Evolutionary conservation across 441 rosid species (phyloP).

Genomic region (Euphorbia celastroides): DNA sequence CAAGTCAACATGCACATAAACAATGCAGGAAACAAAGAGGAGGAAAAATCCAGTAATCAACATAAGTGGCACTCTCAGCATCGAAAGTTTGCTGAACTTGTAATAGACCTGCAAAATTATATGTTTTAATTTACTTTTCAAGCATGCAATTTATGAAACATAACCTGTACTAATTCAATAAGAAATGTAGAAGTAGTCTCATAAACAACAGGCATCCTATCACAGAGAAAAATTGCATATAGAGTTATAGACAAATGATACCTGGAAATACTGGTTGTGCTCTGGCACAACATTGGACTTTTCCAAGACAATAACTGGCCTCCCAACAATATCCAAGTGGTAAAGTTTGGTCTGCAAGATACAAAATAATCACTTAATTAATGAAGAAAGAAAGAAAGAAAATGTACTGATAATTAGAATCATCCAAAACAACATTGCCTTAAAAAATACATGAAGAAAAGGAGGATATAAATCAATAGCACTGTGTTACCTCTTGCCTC

Average conservation of each 20-base stretch:
- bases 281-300: slow-evolving; percentile 80
- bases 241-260: slow-evolving; percentile 23
- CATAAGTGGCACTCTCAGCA: slow-evolving; percentile 89
- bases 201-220: neutral
- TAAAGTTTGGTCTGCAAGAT: slow-evolving; percentile 75
- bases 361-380: no score
- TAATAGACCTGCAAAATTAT: slow-evolving; percentile 63
- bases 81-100: slow-evolving; percentile 70
- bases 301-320: slow-evolving; percentile 78
- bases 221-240: neutral
- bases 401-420: no score
- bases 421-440: neutral
- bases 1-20: slow-evolving; percentile 69
- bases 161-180: neutral
- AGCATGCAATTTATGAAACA: neutral
- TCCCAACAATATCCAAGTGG: slow-evolving; percentile 82
- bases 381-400: slow-evolving; percentile 7
- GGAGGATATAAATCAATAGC: slow-evolving; percentile 10
- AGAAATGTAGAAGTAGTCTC: neutral
- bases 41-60: slow-evolving; percentile 67
- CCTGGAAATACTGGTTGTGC: slow-evolving; percentile 91
- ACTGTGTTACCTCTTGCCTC: slow-evolving; percentile 58
- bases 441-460: slow-evolving; percentile 8
- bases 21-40: slow-evolving; percentile 66
- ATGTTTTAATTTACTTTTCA: neutral